These are phyloP conservation scores for Botrytis tulipae DNA, from an alignment of 2,329 filamentous ascomycete species.

Conservation along the genomic window DNA sequence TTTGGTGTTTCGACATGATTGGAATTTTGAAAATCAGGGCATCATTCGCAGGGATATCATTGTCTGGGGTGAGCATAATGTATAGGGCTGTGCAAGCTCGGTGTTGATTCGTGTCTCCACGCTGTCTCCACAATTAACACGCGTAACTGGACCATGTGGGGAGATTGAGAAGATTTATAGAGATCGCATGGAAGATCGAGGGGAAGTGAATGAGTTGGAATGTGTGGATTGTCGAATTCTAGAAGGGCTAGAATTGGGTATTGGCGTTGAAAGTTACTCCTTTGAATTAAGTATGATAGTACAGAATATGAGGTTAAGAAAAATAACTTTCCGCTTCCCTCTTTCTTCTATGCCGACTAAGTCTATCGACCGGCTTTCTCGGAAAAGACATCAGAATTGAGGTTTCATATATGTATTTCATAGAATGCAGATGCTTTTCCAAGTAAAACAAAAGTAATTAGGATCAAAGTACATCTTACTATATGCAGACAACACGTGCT, in stretches of 20 bases:
- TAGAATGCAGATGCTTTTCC: background rate
- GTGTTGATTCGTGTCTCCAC: slow-evolving; percentile 1
- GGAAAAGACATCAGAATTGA: background rate
- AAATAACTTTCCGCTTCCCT: background rate
- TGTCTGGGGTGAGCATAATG: slow-evolving; percentile 15
- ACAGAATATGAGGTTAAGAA: background rate
- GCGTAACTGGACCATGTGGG: slow-evolving; percentile 6
- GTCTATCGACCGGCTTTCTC: background rate
- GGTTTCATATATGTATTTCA: background rate
- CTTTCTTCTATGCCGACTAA: background rate
- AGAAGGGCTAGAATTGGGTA: background rate
- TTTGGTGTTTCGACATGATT: slow-evolving; percentile 6
- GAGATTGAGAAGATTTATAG: background rate
- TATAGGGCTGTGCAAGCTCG: slow-evolving; percentile 3
- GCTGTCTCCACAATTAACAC: slow-evolving; percentile 6
- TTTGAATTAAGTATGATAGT: background rate
- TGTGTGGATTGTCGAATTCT: background rate
- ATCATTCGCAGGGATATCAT: background rate
- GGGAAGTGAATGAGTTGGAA: background rate
- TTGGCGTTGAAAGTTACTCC: background rate
- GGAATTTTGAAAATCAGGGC: background rate
- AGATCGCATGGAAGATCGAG: slow-evolving; percentile 1
- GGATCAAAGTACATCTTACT: background rate
- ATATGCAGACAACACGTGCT: background rate
- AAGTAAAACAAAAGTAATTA: background rate